Base-by-base conservation (phyloP, 331 rosid genomes). In the Spiraea crenata region DNA sequence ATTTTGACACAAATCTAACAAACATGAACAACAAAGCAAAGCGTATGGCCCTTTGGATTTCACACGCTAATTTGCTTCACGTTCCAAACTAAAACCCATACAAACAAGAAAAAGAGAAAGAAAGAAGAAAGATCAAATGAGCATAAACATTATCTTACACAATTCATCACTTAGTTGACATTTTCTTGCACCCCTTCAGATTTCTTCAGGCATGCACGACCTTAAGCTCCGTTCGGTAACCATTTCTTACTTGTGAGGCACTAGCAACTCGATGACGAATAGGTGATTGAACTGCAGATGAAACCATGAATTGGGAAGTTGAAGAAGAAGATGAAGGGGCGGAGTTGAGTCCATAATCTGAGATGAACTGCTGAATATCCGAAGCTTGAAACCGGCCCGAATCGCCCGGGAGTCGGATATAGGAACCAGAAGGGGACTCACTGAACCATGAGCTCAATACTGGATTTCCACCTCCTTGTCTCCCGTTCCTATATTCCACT, bases 371-470 rank as follows among this genome's bases (percentile, higher is more conserved):
- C 56, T 76, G 76, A 42, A 86, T 58, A 68, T 81, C 82, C 5
- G 87, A 57, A 44, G 77, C 13, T 57, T 84, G 95, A 61, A 88
- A 81, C 31, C 89, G 74, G 20, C 85, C 97, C 0, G 97, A 88
- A 40, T 93, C 97, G 11, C 93, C 90, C 3, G 92, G 89, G 55
- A 93, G 96, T 57, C 89, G 82, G 77, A 77, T 82, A 65, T 93
- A 93, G 44, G 97, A 80, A 63, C 87, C 83, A 0, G 98, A 87
- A 59, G 98, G 96, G 0, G 97, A 88, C 5, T 90, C 98, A 9
- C 51, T 42, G 73, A 93, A 46, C 88, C 87, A 88, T 19, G 97
- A 85, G 47, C 84, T 87, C 1, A 86, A 57, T 16, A 74, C 84
- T 73, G 79, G 84, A 6, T 58, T 25, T 6, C 35, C 71, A 38